Evolutionary conservation across 495 filamentous ascomycete genomes (phyloP), one percentile per base, ranked within the genome.

Genomic region (Extremus antarcticus): DNA sequence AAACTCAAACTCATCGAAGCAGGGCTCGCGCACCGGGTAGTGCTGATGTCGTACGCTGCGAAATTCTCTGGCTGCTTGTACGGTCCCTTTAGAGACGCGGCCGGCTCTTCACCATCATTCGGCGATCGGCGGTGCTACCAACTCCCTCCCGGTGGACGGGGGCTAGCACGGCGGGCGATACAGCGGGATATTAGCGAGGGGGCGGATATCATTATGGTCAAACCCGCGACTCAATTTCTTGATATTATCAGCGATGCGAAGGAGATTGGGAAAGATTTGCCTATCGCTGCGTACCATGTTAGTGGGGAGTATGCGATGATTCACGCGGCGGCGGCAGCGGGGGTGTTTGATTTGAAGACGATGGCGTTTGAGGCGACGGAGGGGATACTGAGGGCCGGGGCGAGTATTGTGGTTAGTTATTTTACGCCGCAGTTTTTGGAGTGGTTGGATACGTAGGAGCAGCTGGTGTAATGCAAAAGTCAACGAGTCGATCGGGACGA

Each of bases 281-380:
- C 92, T 16, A 74, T 98, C 50, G 90, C 90, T 2, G 90, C 92
- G 20, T 98, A 98, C 66, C 92, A 98, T 67, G 92, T 98, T 47
- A 90, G 85, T 66, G 92, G 92, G 55, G 92, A 98, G 72, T 98
- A 84, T 68, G 90, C 92, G 40, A 98, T 97, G 94, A 94, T 98
- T 47, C 88, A 95, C 65, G 92, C 92, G 2, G 92, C 77, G 35
- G 92, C 94, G 20, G 92, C 94, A 69, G 90, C 92, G 10, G 92
- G 92, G 0, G 92, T 98, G n/a, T 98, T 97, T 66, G 90, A 95
- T 68, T 73, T 98, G 66, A 94, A 90, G 71, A 76, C 85, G 1
- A 96, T 96, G 88, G 94, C 87, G 0, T 91, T 94, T 65, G 92
- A 98, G 70, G 83, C 85, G 55, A 89, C 89, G 0, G 86, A 97